Conservation (phyloP, 148 eudicot genomes). For the Chenopodium quinoa region DNA sequence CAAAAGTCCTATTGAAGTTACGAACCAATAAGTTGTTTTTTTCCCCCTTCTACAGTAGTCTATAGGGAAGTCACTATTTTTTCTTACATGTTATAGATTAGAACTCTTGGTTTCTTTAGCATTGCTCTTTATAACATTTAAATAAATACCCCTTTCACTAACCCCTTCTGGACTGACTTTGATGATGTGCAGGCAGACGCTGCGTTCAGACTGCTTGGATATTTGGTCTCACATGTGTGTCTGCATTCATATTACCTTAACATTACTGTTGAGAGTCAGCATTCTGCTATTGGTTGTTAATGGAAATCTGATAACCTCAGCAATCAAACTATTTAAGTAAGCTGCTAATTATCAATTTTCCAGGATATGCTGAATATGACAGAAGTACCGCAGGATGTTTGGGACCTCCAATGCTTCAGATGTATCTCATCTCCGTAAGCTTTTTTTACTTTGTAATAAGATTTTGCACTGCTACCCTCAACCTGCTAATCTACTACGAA, state of each 20-base stretch:
- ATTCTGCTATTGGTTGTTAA: conserved; percentile 2
- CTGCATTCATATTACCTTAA: not conserved
- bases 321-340: not conserved
- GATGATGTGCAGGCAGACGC: conserved; percentile 72
- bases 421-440: conserved; percentile 71
- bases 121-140: not conserved
- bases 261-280: not conserved
- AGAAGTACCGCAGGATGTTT: conserved; percentile 66
- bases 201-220: conserved; percentile 72
- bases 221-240: conserved; percentile 62
- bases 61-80: not conserved
- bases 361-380: conserved; percentile 66
- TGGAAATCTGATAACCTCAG: not conserved
- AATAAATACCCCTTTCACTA: not conserved
- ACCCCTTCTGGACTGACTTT: conserved; percentile 4
- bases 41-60: not conserved
- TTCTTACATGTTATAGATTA: not conserved
- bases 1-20: not conserved
- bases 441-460: conserved; percentile 4
- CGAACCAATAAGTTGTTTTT: not conserved
- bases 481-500: not conserved
- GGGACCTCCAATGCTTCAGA: conserved; percentile 88
- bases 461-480: not conserved
- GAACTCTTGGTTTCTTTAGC: not conserved
- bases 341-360: conserved; percentile 4